A percentile compares a stretch with the other conserved stretches of the same genome.
These are phyloP conservation scores for Helenozyma rhizophorensis DNA, from an alignment of 805 yeast species.

Conservation along the genomic window DNA sequence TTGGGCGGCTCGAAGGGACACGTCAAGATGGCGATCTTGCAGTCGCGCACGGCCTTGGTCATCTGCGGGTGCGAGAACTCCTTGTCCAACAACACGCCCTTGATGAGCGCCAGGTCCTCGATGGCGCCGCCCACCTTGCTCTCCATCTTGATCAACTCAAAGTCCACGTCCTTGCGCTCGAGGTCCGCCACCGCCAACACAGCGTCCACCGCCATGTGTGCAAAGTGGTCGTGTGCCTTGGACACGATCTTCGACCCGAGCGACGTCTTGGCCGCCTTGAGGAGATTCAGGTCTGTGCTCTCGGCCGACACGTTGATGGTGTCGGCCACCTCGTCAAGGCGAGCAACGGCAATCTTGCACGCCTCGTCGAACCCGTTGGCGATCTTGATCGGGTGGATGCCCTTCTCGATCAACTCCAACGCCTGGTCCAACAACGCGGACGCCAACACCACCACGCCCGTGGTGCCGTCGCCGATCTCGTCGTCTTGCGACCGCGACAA, in stretches of 20 bases:
- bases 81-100: constrained; percentile 91
- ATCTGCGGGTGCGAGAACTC: constrained; percentile 98
- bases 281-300: constrained; percentile 51
- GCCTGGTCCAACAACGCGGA: constrained; percentile 95
- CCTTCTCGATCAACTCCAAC: constrained; percentile 87
- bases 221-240: constrained; percentile 88
- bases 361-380: constrained; percentile 98
- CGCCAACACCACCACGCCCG: constrained; percentile 97
- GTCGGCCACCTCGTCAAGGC: constrained; percentile 73
- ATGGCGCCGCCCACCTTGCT: constrained; percentile 95
- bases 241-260: constrained; percentile 94
- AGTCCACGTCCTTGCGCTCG: constrained; percentile 91
- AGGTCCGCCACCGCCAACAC: constrained; percentile 89
- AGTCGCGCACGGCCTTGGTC: constrained; percentile 77
- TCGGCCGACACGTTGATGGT: constrained; percentile 49
- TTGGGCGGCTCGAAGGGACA: constrained; percentile 99
- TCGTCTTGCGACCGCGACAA: constrained; percentile 94
- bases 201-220: constrained; percentile 96
- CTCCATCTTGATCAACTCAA: constrained; percentile 91
- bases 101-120: constrained; percentile 77
- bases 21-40: constrained; percentile 89
- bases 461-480: constrained; percentile 98
- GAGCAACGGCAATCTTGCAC: constrained; percentile 80
- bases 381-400: constrained; percentile 93
- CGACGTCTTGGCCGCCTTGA: constrained; percentile 92